Evolutionary conservation across 768 basidiomycete genomes (phyloP), one percentile per base, ranked within the genome.

Genomic region (Rhodosporidiobolus odoratus): DNA sequence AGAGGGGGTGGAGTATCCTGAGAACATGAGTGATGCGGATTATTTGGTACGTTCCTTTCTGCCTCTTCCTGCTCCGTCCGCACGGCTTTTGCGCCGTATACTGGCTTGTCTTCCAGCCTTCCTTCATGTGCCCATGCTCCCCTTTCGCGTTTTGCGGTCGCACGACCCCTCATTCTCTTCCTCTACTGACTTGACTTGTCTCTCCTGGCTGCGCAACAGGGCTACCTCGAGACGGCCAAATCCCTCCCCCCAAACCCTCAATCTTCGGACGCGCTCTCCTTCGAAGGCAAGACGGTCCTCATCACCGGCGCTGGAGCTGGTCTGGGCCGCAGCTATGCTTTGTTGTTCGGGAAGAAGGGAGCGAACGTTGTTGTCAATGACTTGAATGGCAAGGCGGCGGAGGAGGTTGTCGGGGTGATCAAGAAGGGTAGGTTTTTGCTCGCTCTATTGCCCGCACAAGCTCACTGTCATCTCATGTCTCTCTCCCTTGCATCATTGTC

Each of bases 341-440:
- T 89, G 52, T 90, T 97, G 90, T 98, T 89, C 77, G 90, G 85
- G 34, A 87, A 85, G 63, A 86, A 94, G 15, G 95, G 96, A n/a
- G 95, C 92, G 16, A 96, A 96, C 76, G 90, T 99, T 40, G 90
- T 98, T 54, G 86, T 98, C 52, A 99, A 98, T 78, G 96, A 99
- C 77, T 88, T 97, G 57, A 92, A 84, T 78, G 89, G 88, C 77
- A 90, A 92, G 75, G 88, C 85, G 3, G 93, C 93, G 12, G 85
- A 86, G 30, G 81, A 84, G 13, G 93, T 98, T 3, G 92, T 91
- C 25, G 85, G 88, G n/a, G 93, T 97, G 78, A 86, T 98, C 68
- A 84, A 85, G 69, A 85, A 87, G 79, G 86, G 92, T 90, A 60
- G 52, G 83, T 53, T 34, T 12, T 0, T 17, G 25, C 9, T 21